Evolutionary conservation across 2,329 filamentous ascomycete genomes (phyloP), one percentile per base, ranked within the genome.

Genomic region (Alternaria infectoria): DNA sequence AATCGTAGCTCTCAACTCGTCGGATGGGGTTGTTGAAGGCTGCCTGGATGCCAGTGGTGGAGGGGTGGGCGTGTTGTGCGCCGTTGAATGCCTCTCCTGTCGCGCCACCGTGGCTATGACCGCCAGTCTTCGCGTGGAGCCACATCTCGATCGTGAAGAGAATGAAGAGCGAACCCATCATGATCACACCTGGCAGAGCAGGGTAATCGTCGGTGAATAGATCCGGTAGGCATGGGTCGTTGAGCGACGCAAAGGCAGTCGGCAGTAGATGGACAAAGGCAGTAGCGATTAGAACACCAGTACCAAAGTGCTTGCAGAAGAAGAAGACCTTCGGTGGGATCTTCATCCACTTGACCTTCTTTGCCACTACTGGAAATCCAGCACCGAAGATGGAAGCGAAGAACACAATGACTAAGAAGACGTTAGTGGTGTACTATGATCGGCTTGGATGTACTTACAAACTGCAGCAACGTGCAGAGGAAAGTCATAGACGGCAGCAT

Each of bases 251-350:
- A 71, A 89, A 90, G 15, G 88, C 87, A 4, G 86, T 88, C 0
- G 88, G 88, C 7, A 90, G 83, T 68, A 89, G 82, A 81, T 95
- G 92, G 25, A 95, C 91, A 74, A 96, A 96, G 59, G 92, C 92
- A 1, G 92, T 96, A 11, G 93, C 92, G 65, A 96, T 90, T n/a
- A 96, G 83, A 19, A 96, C 93, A 62, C 92, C 92, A 1, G 92
- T 96, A 74, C 92, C 79, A 56, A 81, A 80, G 70, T 89, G 87
- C 69, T 89, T 89, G 78, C 86, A 88, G 59, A 86, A 85, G 73
- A 89, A 89, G 77, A 89, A 88, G 30, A 87, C 73, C 67, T 82
- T 84, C 2, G 84, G 80, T 0, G 86, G 86, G 9, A 88, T 85
- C 76, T 86, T 87, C 72, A 89, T 79, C 84, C 85, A 86, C 58